Base-by-base conservation (phyloP, 495 filamentous ascomycete species). In the Talaromyces trachyspermus region DNA sequence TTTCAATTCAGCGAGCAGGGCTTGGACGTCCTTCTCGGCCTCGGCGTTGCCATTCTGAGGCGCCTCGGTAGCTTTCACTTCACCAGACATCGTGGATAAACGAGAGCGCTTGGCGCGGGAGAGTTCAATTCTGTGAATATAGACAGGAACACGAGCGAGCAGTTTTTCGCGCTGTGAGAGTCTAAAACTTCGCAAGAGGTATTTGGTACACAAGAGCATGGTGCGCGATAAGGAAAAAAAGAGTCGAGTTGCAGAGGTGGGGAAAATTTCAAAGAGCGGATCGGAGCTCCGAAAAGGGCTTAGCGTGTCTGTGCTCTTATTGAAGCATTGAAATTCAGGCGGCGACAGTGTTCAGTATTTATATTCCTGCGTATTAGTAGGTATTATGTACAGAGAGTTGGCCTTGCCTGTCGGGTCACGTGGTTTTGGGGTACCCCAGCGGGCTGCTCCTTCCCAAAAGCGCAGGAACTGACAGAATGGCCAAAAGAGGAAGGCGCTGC, bases 1-100 rank as follows among this genome's bases (percentile, higher is more conserved):
- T 59, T 74, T 70, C 61, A 74, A 54, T 52, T 74, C 70, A 9
- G 66, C 63, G 23, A 72, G 62, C 12, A 72, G 63, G 50, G 66
- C 63, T 61, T 71, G 68, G 26, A 74, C 70, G 58, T 72, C 69
- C 58, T 70, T 59, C 51, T 65, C 66, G 12, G 70, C 66, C 40
- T 69, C 68, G 33, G 59, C 52, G 42, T 72, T 72, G 46, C 56
- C 53, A 49, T 55, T 54, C 43, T 60, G 50, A 33, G 49, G 17
- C 12, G 46, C 40, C 9, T 43, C 43, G 17, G 51, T 45, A 11
- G 51, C 40, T 56, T 71, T 71, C 43, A 68, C 59, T 55, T 70
- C 66, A 18, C 65, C 67, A 48, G 70, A 54, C 68, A 74, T 74
- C 20, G 26, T 48, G 27, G 8, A 14, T 49, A 22, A 11, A 11